Evolutionary conservation across 169 alveolate genomes (phyloP), one percentile per base, ranked within the genome.

Genomic region (Plasmodium billcollinsi): DNA sequence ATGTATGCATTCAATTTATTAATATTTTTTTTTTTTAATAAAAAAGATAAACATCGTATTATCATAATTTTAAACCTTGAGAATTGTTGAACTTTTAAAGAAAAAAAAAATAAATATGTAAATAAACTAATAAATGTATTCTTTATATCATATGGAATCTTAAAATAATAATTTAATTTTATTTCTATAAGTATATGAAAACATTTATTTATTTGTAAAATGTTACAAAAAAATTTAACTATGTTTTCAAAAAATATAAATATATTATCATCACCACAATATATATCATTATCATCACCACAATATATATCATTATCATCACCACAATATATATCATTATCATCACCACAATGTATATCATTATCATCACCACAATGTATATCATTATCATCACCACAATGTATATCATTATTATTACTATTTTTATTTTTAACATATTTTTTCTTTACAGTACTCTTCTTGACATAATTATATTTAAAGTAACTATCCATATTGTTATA

Each of bases 131-230:
- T 50, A 15, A 83, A 83, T 61, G 85, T 83, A 66, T 83, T 83
- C 5, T 56, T 54, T 1, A 83, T 69, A 4, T 70, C 91, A 15
- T 83, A 83, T 2, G 54, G 12, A 24, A 83, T n/a, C 18, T 66
- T 72, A 49, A 83, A 83, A 69, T 83, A 83, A 69, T n/a, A 54
- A 39, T 69, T 24, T 20, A 83, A 26, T 29, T 83, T 83, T n/a
- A 83, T 67, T 67, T 80, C 90, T 5, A 80, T 69, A 15, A 83
- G 43, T 1, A 83, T 15, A 12, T 69, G 91, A 52, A 83, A 83
- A 5, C 91, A 83, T 14, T 83, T 83, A 49, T 83, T 83, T 5
- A 83, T 83, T 54, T 69, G 69, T 83, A 83, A 69, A 2, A 83
- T 83, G 18, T 83, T 83, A 69, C 91, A 83, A 69, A 83, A 83